Evolutionary conservation across 768 basidiomycete species (phyloP).

Genomic region (Boletus vinaceobasis): DNA sequence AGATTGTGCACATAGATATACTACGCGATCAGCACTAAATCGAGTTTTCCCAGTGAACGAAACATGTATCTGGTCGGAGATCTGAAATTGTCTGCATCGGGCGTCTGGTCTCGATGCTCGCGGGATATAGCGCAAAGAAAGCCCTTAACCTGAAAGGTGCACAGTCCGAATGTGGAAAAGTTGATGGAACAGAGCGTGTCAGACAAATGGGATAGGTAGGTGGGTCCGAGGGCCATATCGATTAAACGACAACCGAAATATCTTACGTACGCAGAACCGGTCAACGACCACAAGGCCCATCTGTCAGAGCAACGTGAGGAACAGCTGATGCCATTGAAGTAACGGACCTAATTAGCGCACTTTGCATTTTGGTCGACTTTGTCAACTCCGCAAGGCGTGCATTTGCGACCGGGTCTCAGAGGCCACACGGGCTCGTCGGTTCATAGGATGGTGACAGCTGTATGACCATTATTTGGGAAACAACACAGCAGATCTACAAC

Average conservation of each 20-base stretch:
- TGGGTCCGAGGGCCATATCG: conserved; percentile 38
- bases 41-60: conserved; percentile 35
- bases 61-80: conserved; percentile 38
- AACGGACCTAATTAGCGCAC: conserved; percentile 32
- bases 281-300: conserved; percentile 32
- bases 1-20: conserved; percentile 40
- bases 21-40: conserved; percentile 39
- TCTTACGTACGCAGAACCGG: conserved; percentile 32
- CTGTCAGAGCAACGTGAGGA: conserved; percentile 31
- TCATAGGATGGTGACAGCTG: conserved; percentile 21
- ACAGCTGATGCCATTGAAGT: conserved; percentile 23
- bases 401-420: conserved; percentile 31
- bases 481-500: conserved; percentile 26
- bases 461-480: conserved; percentile 22
- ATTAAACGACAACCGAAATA: conserved; percentile 36
- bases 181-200: conserved; percentile 27
- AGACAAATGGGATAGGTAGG: conserved; percentile 32
- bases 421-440: conserved; percentile 14
- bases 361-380: conserved; percentile 32
- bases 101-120: conserved; percentile 36
- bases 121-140: conserved; percentile 35
- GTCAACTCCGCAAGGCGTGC: conserved; percentile 25
- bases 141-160: conserved; percentile 33
- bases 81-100: conserved; percentile 34
- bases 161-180: conserved; percentile 34